Base-by-base conservation (phyloP, 2,329 filamentous ascomycete genomes). In the Fusarium equiseti region DNA sequence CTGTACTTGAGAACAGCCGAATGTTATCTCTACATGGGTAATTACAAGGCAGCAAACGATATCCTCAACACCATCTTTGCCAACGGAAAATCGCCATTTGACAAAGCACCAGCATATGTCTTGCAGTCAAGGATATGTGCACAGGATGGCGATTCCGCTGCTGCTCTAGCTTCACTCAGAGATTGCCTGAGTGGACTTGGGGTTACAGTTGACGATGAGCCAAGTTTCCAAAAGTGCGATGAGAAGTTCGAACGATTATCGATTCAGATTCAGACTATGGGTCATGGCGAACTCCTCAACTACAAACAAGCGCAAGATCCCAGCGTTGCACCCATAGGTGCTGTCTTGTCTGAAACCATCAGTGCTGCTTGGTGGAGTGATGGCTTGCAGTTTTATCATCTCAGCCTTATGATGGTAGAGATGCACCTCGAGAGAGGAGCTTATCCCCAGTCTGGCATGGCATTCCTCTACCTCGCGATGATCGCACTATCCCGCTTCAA, bases 81-180 rank as follows among this genome's bases (percentile, higher is more conserved):
- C 32, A 87, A 92, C 73, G 93, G 92, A 1, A 90, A 87, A 70
- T 90, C 90, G 20, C 82, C 92, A 0, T 87, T 92, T 8, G 94
- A 97, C 79, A 96, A 93, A 81, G 92, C 93, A 3, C 91, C 92
- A 11, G 93, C 93, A 1, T 97, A 91, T 82, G 91, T 97, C 43
- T 83, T 98, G 38, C 90, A 94, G 77, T 94, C 93, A 8, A 89
- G 94, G 52, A 91, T 97, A 48, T 89, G 90, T 74, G 89, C 92
- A 3, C 90, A 95, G 75, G 86, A 87, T 58, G 94, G 94, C 2
- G 89, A 97, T 70, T 89, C 90, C 29, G 81, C 85, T 24, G 87
- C 87, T 7, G 92, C 94, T 0, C 89, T 97, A 72, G 81, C 86
- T 32, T 88, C 89, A 2, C 83, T 98, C 26, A 91, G 91, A 74